phyloP scores from a whole-genome alignment of 768 basidiomycete species.

The Chlorophyllum brunneum region DNA sequence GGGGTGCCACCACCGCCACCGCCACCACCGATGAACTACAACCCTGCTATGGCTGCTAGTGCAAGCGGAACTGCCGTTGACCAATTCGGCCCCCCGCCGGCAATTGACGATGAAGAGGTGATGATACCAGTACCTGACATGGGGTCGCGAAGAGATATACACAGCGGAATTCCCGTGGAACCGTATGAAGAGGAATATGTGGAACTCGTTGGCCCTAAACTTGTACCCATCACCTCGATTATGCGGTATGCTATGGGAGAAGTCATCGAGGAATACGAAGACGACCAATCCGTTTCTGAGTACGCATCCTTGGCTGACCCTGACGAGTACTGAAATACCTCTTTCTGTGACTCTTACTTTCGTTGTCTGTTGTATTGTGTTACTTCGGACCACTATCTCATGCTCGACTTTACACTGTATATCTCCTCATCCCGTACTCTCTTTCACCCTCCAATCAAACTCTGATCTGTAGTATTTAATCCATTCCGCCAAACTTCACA shows the following conservation, averaged over 20 bases:
- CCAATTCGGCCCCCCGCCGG: constrained; percentile 11
- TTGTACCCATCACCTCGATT: constrained; percentile 75
- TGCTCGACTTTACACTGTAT: background rate
- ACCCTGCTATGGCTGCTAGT: constrained; percentile 11
- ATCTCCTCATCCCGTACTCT: background rate
- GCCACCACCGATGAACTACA: constrained; percentile 7
- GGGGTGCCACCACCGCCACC: constrained; percentile 4
- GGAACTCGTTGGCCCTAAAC: constrained; percentile 68
- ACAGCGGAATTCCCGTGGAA: constrained; percentile 36
- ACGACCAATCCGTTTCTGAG: constrained; percentile 69
- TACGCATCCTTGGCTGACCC: constrained; percentile 49
- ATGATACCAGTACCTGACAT: constrained; percentile 22
- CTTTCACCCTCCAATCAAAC: background rate
- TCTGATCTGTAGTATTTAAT: constrained; percentile 27
- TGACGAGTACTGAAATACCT: background rate
- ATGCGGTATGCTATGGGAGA: constrained; percentile 83
- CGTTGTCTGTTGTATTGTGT: background rate
- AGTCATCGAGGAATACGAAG: constrained; percentile 80
- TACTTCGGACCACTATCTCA: background rate
- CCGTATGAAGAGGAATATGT: constrained; percentile 44
- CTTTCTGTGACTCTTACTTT: background rate
- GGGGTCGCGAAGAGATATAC: constrained; percentile 26
- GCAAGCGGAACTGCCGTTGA: constrained; percentile 10
- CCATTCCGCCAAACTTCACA: constrained; percentile 76
- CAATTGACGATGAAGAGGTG: constrained; percentile 16